Conservation (phyloP, 768 basidiomycete species). For the Leccinum arenicola region DNA sequence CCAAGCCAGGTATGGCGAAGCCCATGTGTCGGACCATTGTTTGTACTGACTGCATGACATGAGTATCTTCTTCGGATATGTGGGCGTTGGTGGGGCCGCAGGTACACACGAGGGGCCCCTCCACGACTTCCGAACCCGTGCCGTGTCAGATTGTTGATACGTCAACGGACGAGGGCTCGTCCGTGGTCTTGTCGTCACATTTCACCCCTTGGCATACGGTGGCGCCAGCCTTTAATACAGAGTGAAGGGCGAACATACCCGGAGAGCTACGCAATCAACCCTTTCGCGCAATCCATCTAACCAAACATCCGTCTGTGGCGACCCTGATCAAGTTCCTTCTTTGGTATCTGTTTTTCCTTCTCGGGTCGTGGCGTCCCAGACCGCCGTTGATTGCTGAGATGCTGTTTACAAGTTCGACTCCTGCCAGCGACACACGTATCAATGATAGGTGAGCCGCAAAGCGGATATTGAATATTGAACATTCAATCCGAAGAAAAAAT, state of each 20-base stretch:
- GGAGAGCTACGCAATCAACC: conserved; percentile 13
- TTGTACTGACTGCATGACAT: conserved; percentile 4
- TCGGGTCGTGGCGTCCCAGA: conserved; percentile 11
- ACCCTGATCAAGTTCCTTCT: conserved; percentile 12
- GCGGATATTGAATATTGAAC: conserved; percentile 23
- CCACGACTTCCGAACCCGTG: not conserved
- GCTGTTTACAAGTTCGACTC: conserved; percentile 4
- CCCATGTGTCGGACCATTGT: conserved; percentile 7
- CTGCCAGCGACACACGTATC: conserved; percentile 8
- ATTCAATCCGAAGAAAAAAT: not conserved
- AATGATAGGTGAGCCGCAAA: conserved; percentile 19
- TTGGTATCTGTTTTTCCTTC: conserved; percentile 11
- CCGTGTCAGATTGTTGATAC: not conserved
- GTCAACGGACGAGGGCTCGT: not conserved
- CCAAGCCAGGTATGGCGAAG: conserved; percentile 10
- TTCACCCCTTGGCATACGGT: not conserved
- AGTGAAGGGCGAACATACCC: conserved; percentile 6
- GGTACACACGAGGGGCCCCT: not conserved
- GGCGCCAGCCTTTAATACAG: not conserved
- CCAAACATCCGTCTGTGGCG: conserved; percentile 6
- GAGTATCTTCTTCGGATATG: not conserved
- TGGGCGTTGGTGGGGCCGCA: not conserved
- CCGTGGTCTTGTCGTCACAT: conserved; percentile 3
- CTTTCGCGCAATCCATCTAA: conserved; percentile 12
- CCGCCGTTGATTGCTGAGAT: conserved; percentile 2